Evolutionary conservation across 176 grass and related monocot species (phyloP).

Genomic region (Cenchrus fungigraminus): DNA sequence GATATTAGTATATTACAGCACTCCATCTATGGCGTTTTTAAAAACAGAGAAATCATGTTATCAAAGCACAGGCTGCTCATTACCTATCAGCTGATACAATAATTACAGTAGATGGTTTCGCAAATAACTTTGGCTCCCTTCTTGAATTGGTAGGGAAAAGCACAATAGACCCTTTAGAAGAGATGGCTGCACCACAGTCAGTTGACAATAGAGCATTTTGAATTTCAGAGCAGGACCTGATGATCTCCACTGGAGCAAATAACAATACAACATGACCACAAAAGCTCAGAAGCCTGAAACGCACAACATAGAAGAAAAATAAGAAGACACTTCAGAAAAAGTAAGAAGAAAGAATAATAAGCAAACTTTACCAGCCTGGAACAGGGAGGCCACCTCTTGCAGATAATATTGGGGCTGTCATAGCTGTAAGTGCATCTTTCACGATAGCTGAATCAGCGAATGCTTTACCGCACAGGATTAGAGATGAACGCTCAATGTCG

Average conservation of each 20-base stretch:
- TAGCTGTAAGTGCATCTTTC: slow-evolving; percentile 75
- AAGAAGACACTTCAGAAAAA: slow-evolving; percentile 15
- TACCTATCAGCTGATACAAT: slow-evolving; percentile 83
- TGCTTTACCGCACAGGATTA: slow-evolving; percentile 89
- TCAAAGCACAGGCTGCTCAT: slow-evolving; percentile 19
- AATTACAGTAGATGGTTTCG: slow-evolving; percentile 57
- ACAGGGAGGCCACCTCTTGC: slow-evolving; percentile 78
- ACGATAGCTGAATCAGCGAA: slow-evolving; percentile 59
- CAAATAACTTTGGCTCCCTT: slow-evolving; percentile 36
- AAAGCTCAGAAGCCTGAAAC: slow-evolving; percentile 65
- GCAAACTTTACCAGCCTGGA: slow-evolving; percentile 65
- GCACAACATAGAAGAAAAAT: slow-evolving; percentile 31
- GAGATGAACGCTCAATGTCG: slow-evolving; percentile 77
- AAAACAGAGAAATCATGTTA: slow-evolving; percentile 22
- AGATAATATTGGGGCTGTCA: slow-evolving; percentile 75
- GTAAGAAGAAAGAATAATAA: not conserved
- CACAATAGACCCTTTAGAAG: slow-evolving; percentile 54
- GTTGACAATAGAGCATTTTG: slow-evolving; percentile 52
- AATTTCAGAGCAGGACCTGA: slow-evolving; percentile 52
- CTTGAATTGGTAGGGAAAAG: slow-evolving; percentile 58
- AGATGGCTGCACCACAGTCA: slow-evolving; percentile 67
- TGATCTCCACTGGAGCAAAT: slow-evolving; percentile 68
- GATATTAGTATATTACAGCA: not conserved
- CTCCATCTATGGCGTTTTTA: not conserved
- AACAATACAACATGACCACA: slow-evolving; percentile 60